Percentiles rank a stretch among this genome's conserved stretches.
These are phyloP conservation scores for Avena atlantica DNA, from an alignment of 176 grass and related monocot species.

Conservation along the genomic window DNA sequence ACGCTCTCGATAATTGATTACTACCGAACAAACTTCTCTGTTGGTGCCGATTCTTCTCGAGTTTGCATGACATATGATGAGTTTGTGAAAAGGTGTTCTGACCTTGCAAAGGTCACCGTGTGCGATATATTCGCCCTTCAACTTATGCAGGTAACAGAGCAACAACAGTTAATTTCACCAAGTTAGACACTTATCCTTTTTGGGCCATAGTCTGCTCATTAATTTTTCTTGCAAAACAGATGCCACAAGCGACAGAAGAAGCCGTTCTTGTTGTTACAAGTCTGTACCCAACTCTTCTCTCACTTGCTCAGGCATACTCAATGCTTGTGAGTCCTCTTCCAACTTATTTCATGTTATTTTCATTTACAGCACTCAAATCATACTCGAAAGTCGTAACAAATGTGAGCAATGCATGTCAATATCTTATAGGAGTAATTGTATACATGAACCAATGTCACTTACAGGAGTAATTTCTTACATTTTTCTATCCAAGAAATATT, in stretches of 20 bases:
- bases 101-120: constrained; percentile 73
- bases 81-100: constrained; percentile 67
- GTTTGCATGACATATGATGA: constrained; percentile 66
- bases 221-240: constrained; percentile 49
- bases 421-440: no score
- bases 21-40: constrained; percentile 60
- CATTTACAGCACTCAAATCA: no score
- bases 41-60: constrained; percentile 24
- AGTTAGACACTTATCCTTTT: no score
- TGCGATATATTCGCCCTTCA: constrained; percentile 85
- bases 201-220: background rate
- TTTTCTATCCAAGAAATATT: no score
- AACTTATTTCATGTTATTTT: no score
- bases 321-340: no score
- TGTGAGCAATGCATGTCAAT: no score
- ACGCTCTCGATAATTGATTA: constrained; percentile 76
- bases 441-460: no score
- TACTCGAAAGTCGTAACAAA: no score
- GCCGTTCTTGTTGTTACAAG: constrained; percentile 61
- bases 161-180: background rate
- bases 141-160: constrained; percentile 90
- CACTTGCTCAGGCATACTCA: no score
- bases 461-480: no score
- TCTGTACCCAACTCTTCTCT: background rate
- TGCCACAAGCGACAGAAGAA: constrained; percentile 88